These are phyloP conservation scores for Gossypium longicalyx DNA, from an alignment of 345 rosid genomes.

Conservation along the genomic window DNA sequence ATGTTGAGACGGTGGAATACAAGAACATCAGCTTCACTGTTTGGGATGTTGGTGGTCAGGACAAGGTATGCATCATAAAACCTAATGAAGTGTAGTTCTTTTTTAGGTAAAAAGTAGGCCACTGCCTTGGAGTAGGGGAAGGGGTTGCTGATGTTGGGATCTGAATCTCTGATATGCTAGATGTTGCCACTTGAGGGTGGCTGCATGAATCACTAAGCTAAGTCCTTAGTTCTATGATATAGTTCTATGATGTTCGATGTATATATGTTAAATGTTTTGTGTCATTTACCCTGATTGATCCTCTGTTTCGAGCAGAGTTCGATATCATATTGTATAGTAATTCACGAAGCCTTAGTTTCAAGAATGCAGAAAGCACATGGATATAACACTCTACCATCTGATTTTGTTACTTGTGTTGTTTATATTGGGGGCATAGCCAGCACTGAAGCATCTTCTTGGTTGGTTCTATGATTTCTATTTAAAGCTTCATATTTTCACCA, in stretches of 20 bases:
- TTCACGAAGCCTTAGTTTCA: background rate
- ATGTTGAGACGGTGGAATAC: slow-evolving; percentile 89
- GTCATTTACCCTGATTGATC: slow-evolving; percentile 6
- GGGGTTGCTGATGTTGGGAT: background rate
- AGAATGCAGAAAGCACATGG: background rate
- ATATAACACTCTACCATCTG: background rate
- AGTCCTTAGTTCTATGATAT: background rate
- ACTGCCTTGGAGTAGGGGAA: background rate
- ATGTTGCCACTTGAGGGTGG: background rate
- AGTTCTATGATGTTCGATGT: background rate
- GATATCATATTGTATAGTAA: background rate
- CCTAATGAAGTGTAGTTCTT: background rate
- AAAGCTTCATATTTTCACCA: background rate
- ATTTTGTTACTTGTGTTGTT: background rate
- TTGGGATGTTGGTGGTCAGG: slow-evolving; percentile 96
- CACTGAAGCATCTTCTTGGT: background rate
- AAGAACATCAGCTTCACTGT: slow-evolving; percentile 86
- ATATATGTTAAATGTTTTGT: background rate
- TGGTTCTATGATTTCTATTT: background rate
- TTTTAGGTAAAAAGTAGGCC: too few species aligned
- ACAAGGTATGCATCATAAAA: slow-evolving; percentile 50
- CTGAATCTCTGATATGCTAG: background rate
- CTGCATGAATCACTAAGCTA: background rate
- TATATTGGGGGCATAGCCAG: background rate
- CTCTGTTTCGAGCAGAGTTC: background rate